Conservation (phyloP, 805 yeast species). For the Suhomyces sp. region DNA sequence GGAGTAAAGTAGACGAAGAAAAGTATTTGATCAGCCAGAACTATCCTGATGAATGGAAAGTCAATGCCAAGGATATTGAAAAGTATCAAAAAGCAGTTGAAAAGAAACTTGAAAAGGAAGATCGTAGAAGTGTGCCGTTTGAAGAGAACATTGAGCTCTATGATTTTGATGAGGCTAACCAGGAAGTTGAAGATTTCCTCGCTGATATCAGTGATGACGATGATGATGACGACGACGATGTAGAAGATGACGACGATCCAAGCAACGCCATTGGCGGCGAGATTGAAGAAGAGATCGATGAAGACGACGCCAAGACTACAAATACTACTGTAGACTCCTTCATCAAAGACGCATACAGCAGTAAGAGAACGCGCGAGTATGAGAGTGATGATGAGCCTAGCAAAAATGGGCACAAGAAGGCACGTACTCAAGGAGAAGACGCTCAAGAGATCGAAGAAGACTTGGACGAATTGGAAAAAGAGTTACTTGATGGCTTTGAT, state of each 20-base stretch:
- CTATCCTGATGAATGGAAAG: conserved; percentile 42
- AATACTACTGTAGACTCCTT: conserved; percentile 8
- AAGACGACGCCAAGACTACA: conserved; percentile 8
- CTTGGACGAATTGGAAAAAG: conserved; percentile 48
- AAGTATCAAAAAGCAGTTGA: conserved; percentile 37
- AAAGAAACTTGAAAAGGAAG: conserved; percentile 14
- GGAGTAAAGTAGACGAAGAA: conserved; percentile 68
- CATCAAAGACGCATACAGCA: conserved; percentile 11
- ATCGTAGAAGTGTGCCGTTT: not conserved
- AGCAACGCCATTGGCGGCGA: conserved; percentile 9
- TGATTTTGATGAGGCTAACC: conserved; percentile 41
- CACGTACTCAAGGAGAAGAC: conserved; percentile 6
- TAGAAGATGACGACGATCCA: conserved; percentile 13
- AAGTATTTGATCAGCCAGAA: conserved; percentile 55
- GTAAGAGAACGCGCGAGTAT: conserved; percentile 1
- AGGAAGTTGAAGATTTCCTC: conserved; percentile 47
- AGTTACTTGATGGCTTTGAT: conserved; percentile 51
- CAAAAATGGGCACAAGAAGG: conserved; percentile 7
- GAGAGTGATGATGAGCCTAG: conserved; percentile 1
- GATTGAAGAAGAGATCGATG: conserved; percentile 17
- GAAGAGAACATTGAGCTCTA: conserved; percentile 26
- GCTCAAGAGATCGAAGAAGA: conserved; percentile 19
- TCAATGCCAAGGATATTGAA: conserved; percentile 44
- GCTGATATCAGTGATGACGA: conserved; percentile 43
- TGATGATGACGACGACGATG: conserved; percentile 19